A percentile compares a stretch with the other conserved stretches of the same genome.
Conservation (phyloP, 2,329 filamentous ascomycete species). For the Knufia fluminis region DNA sequence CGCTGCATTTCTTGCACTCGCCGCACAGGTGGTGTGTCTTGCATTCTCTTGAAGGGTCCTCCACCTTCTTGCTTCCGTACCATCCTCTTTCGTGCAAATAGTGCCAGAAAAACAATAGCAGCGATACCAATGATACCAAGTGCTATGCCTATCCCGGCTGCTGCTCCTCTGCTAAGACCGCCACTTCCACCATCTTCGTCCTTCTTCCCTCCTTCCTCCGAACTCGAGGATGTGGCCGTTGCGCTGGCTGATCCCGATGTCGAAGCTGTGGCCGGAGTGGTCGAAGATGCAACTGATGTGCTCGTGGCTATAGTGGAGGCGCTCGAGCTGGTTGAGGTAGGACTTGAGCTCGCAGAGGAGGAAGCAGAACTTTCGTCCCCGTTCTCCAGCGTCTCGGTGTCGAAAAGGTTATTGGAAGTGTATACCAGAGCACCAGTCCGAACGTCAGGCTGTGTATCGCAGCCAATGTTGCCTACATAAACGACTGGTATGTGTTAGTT, state of each 20-base stretch:
- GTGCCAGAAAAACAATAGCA: conserved; percentile 2
- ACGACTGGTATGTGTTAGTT: not conserved
- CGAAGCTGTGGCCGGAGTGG: not conserved
- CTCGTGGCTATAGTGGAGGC: not conserved
- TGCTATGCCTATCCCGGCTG: conserved; percentile 6
- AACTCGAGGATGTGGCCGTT: not conserved
- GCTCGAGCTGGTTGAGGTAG: not conserved
- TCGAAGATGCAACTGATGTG: not conserved
- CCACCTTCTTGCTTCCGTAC: not conserved
- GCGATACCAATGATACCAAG: not conserved
- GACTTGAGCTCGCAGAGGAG: not conserved
- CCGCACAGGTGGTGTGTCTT: not conserved
- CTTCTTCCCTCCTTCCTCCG: not conserved
- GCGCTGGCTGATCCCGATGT: not conserved
- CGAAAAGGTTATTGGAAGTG: not conserved
- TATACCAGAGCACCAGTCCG: not conserved
- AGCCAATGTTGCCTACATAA: not conserved
- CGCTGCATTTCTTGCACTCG: too few relatives aligned
- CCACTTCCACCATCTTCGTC: not conserved
- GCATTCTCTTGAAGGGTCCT: conserved; percentile 1
- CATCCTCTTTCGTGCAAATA: conserved; percentile 1
- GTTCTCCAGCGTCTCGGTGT: not conserved
- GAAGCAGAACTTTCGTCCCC: not conserved
- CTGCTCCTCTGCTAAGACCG: conserved; percentile 4
- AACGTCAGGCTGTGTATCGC: not conserved